Base-by-base conservation (phyloP, 805 yeast genomes). In the Metschnikowia hibisci region DNA sequence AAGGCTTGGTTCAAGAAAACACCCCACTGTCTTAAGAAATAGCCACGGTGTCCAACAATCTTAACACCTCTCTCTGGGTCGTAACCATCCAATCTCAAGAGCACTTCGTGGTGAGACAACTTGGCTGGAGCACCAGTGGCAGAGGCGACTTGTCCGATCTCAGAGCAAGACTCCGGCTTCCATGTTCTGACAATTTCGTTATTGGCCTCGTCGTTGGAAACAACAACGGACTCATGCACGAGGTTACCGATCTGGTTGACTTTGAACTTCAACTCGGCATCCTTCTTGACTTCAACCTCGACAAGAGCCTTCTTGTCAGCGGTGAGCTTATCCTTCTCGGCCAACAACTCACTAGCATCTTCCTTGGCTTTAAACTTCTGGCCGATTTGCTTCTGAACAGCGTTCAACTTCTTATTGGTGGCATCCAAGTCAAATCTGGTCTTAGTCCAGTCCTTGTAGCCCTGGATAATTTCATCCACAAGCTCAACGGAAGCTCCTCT, bases 1-100 rank as follows among this genome's bases (percentile, higher is more conserved):
- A 93, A 76, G 34, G 99, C 99, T 74, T 93, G 98, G 77, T 93
- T 93, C 67, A 93, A 79, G 73, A 90, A 93, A 37, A 93, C 99
- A 73, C 99, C 99, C 59, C 81, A 86, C 65, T 84, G 84, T 74
- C 96, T 84, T 63, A 93, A 76, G 71, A 93, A 93, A 73, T 88
- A 93, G 53, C 99, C 99, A 74, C 99, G 87, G 78, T 93, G 99
- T 55, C 99, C 99, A 46, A 91, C 90, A 55, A 93, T 83, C 72
- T 88, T 87, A 48, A 88, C 96, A 67, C 99, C 99, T 74, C 99
- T 85, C 71, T 93, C 98, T 54, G 97, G 97, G 64, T 93, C 99
- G 66, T 90, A 93, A 53, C 99, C 99, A 63, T 93, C 97, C 55
- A 93, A 76, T 71, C 97, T 84, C 57, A 95, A 77, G 54, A 93